Conservation (phyloP, 768 basidiomycete genomes). For the Lactarius quietus region DNA sequence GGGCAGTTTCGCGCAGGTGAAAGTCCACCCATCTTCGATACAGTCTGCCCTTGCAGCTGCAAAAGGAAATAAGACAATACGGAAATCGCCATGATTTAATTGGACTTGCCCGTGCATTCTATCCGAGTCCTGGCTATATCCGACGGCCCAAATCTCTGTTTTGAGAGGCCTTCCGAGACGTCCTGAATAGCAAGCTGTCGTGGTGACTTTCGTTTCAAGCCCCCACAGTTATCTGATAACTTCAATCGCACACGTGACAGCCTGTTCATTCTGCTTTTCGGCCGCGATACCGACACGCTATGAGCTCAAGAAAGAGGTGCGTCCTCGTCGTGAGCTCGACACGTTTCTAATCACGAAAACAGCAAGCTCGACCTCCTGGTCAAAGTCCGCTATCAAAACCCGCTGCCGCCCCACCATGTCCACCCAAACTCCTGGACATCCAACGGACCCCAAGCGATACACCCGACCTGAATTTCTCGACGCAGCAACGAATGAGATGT, state of each 20-base stretch:
- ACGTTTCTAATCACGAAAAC: conserved; percentile 26
- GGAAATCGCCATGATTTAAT: no score
- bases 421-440: conserved; percentile 90
- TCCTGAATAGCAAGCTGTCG: conserved; percentile 17
- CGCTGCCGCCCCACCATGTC: conserved; percentile 96
- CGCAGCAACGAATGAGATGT: conserved; percentile 72
- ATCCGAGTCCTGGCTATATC: no score
- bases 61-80: no score
- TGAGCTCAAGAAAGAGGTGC: conserved; percentile 57
- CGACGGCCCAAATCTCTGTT: no score
- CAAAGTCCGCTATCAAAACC: conserved; percentile 90
- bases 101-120: no score
- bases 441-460: conserved; percentile 87
- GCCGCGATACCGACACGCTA: conserved; percentile 23
- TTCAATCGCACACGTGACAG: neutral
- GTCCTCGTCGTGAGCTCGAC: conserved; percentile 1
- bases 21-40: no score
- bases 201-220: conserved; percentile 15
- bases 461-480: conserved; percentile 83
- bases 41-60: no score
- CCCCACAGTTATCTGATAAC: conserved; percentile 12
- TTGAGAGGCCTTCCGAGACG: no score
- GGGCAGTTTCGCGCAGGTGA: no score
- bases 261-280: neutral
- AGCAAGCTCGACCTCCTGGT: conserved; percentile 88